Conservation (phyloP, 1,139 yeast species). For the Geotrichum fermentans region DNA sequence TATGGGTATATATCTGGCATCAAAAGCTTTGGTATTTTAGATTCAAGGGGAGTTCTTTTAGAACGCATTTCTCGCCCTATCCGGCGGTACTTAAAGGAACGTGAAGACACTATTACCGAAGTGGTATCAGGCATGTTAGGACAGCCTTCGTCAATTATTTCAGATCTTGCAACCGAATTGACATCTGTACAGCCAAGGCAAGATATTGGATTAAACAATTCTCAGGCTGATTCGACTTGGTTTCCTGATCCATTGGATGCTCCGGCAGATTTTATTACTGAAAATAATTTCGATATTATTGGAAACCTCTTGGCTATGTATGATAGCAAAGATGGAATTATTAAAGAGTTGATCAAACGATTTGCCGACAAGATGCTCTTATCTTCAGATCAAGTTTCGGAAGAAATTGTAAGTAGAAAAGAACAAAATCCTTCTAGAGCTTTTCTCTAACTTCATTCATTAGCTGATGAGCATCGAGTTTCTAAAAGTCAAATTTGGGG, state of each 20-base stretch:
- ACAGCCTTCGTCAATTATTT: conserved; percentile 43
- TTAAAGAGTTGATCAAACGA: conserved; percentile 62
- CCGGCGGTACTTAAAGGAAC: conserved; percentile 57
- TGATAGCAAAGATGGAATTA: conserved; percentile 70
- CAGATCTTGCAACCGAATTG: conserved; percentile 55
- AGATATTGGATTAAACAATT: conserved; percentile 15
- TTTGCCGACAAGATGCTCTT: conserved; percentile 60
- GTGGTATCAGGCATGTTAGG: conserved; percentile 70
- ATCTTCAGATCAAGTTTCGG: conserved; percentile 45
- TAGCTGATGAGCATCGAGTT: conserved; percentile 43
- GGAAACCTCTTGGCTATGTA: conserved; percentile 70
- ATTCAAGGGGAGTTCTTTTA: conserved; percentile 78
- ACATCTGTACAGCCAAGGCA: conserved; percentile 21
- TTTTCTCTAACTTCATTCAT: too few relatives aligned
- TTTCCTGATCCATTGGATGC: conserved; percentile 92
- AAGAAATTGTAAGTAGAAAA: conserved; percentile 25
- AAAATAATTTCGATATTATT: conserved; percentile 52
- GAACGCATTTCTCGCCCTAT: conserved; percentile 77
- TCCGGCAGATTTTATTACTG: conserved; percentile 65
- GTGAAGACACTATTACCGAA: conserved; percentile 67
- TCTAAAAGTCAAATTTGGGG: conserved; percentile 64
- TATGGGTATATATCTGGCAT: conserved; percentile 67
- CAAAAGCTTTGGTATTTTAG: conserved; percentile 67
- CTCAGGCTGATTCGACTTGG: conserved; percentile 48
- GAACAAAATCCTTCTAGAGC: not conserved